Base-by-base conservation (phyloP, 75 land plant species). In the Pinus albicaulis region DNA sequence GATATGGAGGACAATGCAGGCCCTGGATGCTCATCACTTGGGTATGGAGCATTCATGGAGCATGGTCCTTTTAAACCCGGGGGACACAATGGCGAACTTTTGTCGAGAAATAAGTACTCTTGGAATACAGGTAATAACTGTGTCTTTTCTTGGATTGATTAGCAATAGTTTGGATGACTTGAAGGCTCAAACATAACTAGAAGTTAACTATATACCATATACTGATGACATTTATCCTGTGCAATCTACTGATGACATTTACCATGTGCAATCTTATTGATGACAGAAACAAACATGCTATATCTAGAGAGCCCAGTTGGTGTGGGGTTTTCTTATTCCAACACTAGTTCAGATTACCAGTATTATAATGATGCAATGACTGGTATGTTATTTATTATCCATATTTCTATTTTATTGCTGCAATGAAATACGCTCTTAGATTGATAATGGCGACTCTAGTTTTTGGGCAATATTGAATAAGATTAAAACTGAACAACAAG, bases 1-100 rank as follows among this genome's bases (percentile, higher is more conserved):
- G 44, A n/a, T n/a, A 41, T 41, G 44, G 5, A 7, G n/a, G 44
- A 41, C 44, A 41, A 41, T 53, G 34, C 85, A 88, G 90, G 90
- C 34, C 90, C 88, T 57, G 90, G 90, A 38, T 88, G 90, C 80
- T 89, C 90, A 62, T 89, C 90, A 3, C 76, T 89, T 59, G 90
- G 90, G 48, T 78, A 78, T 69, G 90, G 90, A 14, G 88, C 88
- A 57, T 79, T 89, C 71, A 79, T 75, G 71, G 90, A 89, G 80
- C 82, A 86, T 78, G 88, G 88, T 38, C 90, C 90, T 3, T 89
- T 86, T n/a, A 76, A 73, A 25, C 89, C 86, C 16, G 63, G 55
- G 0, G 44, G 44, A 34, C 22, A 41, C 28, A 64, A 14, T 4
- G 72, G 74, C 48, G 81, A 79, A 7, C 58, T 63, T 31, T 75